Evolutionary conservation across 78 protist genomes (phyloP), one percentile per base, ranked within the genome.

Genomic region (Planoprotostelium fungivorum): DNA sequence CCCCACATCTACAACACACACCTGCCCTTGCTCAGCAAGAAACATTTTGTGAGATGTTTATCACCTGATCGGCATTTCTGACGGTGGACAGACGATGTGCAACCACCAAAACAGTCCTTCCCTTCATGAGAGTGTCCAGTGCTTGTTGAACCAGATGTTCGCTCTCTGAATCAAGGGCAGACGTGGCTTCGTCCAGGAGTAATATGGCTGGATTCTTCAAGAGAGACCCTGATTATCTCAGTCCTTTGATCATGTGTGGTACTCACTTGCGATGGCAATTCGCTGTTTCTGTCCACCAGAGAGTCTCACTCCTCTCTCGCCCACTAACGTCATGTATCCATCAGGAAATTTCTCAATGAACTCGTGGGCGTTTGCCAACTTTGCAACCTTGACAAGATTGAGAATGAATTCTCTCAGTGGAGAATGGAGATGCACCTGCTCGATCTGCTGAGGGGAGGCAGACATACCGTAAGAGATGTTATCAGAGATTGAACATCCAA

Each of bases 121-220:
- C 51, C 29, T 16, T 10, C 92, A 89, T 92, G 31, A 92, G 36
- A 29, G 90, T 37, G 85, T 93, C 94, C 36, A 96, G 83, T 0
- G 98, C 98, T 63, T 92, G 94, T 84, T 94, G 93, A 36, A 97
- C 98, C 29, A 94, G 85, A 35, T 84, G 29, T 90, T 97, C 99
- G 37, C 90, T 83, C 73, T 95, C 96, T 0, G 98, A 90, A 88
- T 97, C 99, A 29, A 97, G 94, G 0, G 98, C 98, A 1, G 84
- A 35, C 36, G 99, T 99, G 28, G 98, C 99, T 89, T 98, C 99
- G 90, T 98, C 99, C 0, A 97, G 93, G n/a, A 98, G 39, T 23
- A 98, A 63, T 0, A 98, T 37, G 36, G 91, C 86, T 87, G 99
- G 97, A 84, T 97, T 35, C 34, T 83, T n/a, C 0, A 98, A 36